Evolutionary conservation across 139 green algal species (phyloP).

Genomic region (Tetraselmis chui): DNA sequence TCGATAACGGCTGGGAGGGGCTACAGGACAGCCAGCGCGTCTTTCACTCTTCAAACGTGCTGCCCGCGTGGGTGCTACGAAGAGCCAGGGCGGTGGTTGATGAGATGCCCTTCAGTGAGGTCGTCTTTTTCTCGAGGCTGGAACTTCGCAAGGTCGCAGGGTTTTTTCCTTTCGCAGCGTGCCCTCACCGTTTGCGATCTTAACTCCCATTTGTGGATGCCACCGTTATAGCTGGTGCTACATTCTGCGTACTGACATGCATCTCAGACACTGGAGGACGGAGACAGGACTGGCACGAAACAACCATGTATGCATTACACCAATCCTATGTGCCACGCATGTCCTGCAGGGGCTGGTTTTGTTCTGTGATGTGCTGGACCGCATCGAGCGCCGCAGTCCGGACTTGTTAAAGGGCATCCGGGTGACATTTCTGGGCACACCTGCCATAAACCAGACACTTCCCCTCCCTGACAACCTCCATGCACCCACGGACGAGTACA

Average conservation of each 20-base stretch:
- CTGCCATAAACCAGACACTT: not conserved
- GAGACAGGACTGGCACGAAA: too few relatives aligned
- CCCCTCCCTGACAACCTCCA: not conserved
- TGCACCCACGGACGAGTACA: not conserved
- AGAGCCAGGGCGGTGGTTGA: not conserved
- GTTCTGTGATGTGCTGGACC: not conserved
- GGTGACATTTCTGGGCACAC: not conserved
- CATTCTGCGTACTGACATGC: too few relatives aligned
- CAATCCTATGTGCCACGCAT: too few relatives aligned
- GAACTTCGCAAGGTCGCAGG: constrained; percentile 11
- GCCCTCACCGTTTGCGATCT: too few relatives aligned
- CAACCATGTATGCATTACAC: too few relatives aligned
- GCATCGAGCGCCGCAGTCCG: not conserved
- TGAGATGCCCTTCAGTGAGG: not conserved
- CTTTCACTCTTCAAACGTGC: not conserved
- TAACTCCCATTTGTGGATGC: too few relatives aligned
- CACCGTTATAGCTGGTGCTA: too few relatives aligned
- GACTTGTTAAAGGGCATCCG: not conserved
- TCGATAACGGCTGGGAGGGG: not conserved
- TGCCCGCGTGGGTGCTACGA: constrained; percentile 6
- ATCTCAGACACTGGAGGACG: too few relatives aligned
- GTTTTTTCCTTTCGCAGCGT: too few relatives aligned
- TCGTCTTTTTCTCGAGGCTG: constrained; percentile 8
- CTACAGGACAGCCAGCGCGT: not conserved
- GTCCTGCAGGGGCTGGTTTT: not conserved